These are phyloP conservation scores for Aquilaria agallochum DNA, from an alignment of 441 rosid genomes.

Conservation along the genomic window DNA sequence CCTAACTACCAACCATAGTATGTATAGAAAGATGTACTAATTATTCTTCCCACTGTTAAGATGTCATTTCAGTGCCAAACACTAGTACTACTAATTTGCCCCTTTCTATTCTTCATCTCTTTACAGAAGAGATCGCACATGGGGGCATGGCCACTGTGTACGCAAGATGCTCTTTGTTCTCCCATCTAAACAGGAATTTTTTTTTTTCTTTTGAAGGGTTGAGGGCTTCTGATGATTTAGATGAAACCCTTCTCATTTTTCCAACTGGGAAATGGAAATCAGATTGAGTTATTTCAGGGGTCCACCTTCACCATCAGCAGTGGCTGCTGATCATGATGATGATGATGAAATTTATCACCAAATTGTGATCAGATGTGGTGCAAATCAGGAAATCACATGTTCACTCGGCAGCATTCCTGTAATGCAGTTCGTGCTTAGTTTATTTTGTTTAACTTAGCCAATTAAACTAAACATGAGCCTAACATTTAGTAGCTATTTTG, in stretches of 20 bases:
- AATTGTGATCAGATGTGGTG: background rate
- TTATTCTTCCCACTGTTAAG: slow-evolving; percentile 27
- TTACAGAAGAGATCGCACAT: slow-evolving; percentile 95
- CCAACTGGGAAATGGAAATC: too few relatives aligned
- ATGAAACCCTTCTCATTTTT: too few relatives aligned
- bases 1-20: slow-evolving; percentile 76
- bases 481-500: too few relatives aligned
- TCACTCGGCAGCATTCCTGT: background rate
- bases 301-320: background rate
- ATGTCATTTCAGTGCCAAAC: slow-evolving; percentile 78
- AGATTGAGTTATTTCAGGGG: background rate
- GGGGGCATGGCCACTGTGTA: slow-evolving; percentile 63
- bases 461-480: too few relatives aligned
- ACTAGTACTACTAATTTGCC: slow-evolving; percentile 28
- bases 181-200: slow-evolving; percentile 22
- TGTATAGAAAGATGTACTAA: slow-evolving; percentile 24
- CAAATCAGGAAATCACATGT: background rate
- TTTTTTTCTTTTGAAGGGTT: background rate
- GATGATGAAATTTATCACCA: too few relatives aligned
- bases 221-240: too few relatives aligned
- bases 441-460: too few relatives aligned
- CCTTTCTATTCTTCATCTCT: slow-evolving; percentile 35
- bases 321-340: background rate
- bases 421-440: too few relatives aligned
- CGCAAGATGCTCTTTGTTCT: slow-evolving; percentile 62